Conservation (phyloP, 1,284 basidiomycete species). For the Takashimella koratensis region DNA sequence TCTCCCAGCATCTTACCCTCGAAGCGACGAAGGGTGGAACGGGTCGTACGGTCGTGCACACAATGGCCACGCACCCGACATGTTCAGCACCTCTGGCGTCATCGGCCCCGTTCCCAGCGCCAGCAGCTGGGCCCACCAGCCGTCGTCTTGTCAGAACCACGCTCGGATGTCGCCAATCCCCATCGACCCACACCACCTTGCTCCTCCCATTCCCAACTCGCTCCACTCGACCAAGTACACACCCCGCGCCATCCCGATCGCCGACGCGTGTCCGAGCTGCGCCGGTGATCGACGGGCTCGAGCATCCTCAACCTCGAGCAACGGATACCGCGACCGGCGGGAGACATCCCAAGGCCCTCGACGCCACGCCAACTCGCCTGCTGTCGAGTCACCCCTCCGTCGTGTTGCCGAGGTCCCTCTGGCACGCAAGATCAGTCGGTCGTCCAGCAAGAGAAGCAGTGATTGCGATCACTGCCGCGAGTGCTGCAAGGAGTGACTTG, state of each 20-base stretch:
- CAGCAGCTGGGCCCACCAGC: neutral
- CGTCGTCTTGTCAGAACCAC: neutral
- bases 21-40: constrained; percentile 31
- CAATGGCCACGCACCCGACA: constrained; percentile 25
- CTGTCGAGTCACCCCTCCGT: constrained; percentile 5
- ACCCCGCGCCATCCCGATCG: neutral
- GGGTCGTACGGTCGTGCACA: constrained; percentile 25
- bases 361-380: neutral
- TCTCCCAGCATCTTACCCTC: neutral
- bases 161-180: neutral
- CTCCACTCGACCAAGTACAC: neutral
- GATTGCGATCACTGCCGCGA: neutral
- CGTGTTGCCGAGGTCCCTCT: neutral
- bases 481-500: neutral
- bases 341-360: neutral
- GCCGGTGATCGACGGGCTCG: neutral
- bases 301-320: neutral
- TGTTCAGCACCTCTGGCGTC: constrained; percentile 21
- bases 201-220: neutral
- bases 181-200: neutral
- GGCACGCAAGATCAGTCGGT: neutral
- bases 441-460: neutral
- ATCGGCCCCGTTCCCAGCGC: neutral
- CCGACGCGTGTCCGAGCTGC: neutral
- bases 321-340: neutral